Base-by-base conservation (phyloP, 306 rosid species). In the Corylus heterophylla region DNA sequence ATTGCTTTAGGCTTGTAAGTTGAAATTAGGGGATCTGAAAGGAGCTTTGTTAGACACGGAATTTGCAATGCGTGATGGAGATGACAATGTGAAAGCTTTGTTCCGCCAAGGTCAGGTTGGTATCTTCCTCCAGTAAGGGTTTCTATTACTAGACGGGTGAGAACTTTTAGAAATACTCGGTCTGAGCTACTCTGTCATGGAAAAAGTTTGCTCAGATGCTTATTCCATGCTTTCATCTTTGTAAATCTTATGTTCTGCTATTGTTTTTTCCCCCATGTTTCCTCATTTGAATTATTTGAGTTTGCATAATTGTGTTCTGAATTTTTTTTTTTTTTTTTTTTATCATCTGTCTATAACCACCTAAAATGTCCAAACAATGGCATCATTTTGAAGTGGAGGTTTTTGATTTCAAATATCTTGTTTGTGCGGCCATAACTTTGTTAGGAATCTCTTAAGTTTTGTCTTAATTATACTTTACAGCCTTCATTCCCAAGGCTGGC, bases 81-180 rank as follows among this genome's bases (percentile, higher is more conserved):
- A 87, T 10, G 77, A 91, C 83, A 92, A 94, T 87, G 98, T 87
- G 49, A 94, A 94, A 86, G 98, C 98, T 72, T 85, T 92, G 83
- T 94, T 94, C 69, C 97, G 98, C 73, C 96, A 94, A 83, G 98
- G 98, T 69, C 98, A 94, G 97, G 98, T 94, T 86, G 85, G 89
- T 88, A 76, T 79, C 45, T 71, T 81, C 49, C 67, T 51, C 77
- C 77, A 42, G 56, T 47, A 44, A 27, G 54, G 37, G 47, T 44
- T 71, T 44, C 29, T 39, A 29, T 77, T 71, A 29, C 39, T 13
- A 22, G 0, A 45, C 12, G 54, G 37, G 45, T 45, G 52, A 64
- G 45, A 77, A 42, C 64, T 75, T 42, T 31, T 54, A 54, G 20
- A 35, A 39, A 54, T 63, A 39, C 69, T 8, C 16, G 71, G 71